Percentiles rank a stretch among this genome's conserved stretches.
phyloP scores from a whole-genome alignment of 768 basidiomycete genomes.

The Kwoniella dejecticola region DNA sequence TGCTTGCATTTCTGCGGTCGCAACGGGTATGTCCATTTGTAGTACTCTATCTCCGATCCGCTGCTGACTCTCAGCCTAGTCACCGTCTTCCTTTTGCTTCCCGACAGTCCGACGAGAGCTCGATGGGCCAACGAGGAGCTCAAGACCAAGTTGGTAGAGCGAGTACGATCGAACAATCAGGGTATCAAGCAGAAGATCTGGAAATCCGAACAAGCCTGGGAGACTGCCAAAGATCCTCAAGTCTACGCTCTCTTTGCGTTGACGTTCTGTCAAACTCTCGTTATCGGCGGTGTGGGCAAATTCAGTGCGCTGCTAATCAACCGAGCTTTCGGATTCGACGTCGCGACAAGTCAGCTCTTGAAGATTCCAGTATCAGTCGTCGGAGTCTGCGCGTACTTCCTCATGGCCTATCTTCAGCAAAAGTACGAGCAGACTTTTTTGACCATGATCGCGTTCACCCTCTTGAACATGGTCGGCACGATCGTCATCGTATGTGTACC shows the following conservation, averaged over 20 bases:
- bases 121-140: constrained; percentile 40
- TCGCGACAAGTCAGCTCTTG: constrained; percentile 21
- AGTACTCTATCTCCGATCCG: neutral
- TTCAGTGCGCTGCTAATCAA: constrained; percentile 38
- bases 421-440: constrained; percentile 57
- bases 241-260: constrained; percentile 60
- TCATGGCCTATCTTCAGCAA: constrained; percentile 23
- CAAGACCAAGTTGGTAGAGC: constrained; percentile 34
- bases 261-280: constrained; percentile 58
- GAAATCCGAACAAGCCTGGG: constrained; percentile 40
- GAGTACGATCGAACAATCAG: constrained; percentile 42
- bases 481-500: constrained; percentile 61
- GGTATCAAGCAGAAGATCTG: constrained; percentile 36
- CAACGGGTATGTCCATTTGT: constrained; percentile 9
- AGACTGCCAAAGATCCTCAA: constrained; percentile 48
- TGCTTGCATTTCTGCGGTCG: constrained; percentile 18
- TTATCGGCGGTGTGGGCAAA: constrained; percentile 37
- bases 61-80: constrained; percentile 6
- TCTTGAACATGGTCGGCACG: constrained; percentile 61
- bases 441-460: constrained; percentile 60
- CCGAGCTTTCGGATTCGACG: constrained; percentile 36
- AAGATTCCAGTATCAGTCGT: constrained; percentile 21
- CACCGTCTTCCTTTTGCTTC: constrained; percentile 28
- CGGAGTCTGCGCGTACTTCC: constrained; percentile 15
- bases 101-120: constrained; percentile 34